A percentile compares a stretch with the other conserved stretches of the same genome.
phyloP scores from a whole-genome alignment of 208 protist genomes.

The Trypanosoma brucei region DNA sequence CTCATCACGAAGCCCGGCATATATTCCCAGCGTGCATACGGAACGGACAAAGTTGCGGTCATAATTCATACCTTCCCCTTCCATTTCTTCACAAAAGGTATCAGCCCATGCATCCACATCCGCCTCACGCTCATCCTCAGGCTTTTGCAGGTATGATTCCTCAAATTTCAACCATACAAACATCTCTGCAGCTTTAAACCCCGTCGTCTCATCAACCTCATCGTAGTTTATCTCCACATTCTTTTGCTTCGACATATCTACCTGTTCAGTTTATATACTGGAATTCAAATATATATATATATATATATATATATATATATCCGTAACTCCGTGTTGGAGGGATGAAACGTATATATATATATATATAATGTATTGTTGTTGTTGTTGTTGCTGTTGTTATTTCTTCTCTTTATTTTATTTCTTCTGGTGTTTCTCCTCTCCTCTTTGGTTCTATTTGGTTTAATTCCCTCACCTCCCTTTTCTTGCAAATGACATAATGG shows the following conservation, averaged over 20 bases:
- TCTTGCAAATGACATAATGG: too few relatives aligned
- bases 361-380: too few relatives aligned
- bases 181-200: constrained; percentile 77
- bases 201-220: constrained; percentile 74
- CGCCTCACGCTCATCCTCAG: constrained; percentile 51
- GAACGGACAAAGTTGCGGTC: constrained; percentile 77
- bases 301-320: too few relatives aligned
- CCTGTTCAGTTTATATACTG: neutral
- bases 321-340: too few relatives aligned
- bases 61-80: constrained; percentile 46
- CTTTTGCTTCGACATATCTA: constrained; percentile 21
- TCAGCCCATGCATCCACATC: constrained; percentile 80
- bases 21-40: constrained; percentile 77
- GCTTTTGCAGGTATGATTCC: constrained; percentile 43
- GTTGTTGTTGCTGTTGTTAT: too few relatives aligned
- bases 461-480: too few relatives aligned
- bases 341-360: too few relatives aligned
- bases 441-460: too few relatives aligned
- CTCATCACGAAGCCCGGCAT: constrained; percentile 83
- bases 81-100: constrained; percentile 65
- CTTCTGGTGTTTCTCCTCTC: too few relatives aligned
- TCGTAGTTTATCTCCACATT: constrained; percentile 54
- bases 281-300: too few relatives aligned
- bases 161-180: constrained; percentile 78
- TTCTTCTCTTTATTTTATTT: too few relatives aligned